phyloP scores from a whole-genome alignment of 2,329 filamentous ascomycete species.

The Penicillium occitanis region DNA sequence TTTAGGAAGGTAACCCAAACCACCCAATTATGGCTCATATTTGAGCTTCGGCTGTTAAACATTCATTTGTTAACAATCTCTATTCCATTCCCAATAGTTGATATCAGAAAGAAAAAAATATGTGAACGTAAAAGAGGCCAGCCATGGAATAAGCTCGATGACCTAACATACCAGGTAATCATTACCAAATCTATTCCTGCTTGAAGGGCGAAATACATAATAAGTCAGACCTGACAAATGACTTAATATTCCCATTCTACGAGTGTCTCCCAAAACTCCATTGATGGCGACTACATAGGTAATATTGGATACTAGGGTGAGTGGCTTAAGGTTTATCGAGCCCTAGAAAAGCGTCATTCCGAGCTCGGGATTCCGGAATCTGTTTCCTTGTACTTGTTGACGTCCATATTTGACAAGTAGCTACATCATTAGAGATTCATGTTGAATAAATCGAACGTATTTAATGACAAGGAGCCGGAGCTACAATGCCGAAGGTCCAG shows the following conservation, averaged over 20 bases:
- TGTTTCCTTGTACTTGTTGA: not conserved
- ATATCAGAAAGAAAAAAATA: not conserved
- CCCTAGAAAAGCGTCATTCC: not conserved
- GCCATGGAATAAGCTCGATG: not conserved
- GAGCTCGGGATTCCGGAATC: not conserved
- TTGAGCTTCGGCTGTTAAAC: not conserved
- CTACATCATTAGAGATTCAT: not conserved
- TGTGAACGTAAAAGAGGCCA: not conserved
- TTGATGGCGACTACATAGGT: not conserved
- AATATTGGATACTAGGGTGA: not conserved
- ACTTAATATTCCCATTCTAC: not conserved
- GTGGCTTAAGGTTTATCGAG: not conserved
- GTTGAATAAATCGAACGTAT: not conserved
- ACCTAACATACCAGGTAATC: not conserved
- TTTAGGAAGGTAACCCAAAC: not conserved
- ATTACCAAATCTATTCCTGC: not conserved
- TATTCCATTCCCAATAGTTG: not conserved
- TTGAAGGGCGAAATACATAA: not conserved
- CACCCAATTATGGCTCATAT: not conserved
- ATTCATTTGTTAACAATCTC: no score
- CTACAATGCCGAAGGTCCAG: not conserved
- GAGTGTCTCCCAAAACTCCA: no score
- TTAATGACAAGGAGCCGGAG: not conserved
- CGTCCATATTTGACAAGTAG: not conserved
- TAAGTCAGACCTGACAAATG: not conserved